Percentiles rank a stretch among this genome's conserved stretches.
Conservation (phyloP, 176 grass and related monocot species). For the Panicum miliaceum region DNA sequence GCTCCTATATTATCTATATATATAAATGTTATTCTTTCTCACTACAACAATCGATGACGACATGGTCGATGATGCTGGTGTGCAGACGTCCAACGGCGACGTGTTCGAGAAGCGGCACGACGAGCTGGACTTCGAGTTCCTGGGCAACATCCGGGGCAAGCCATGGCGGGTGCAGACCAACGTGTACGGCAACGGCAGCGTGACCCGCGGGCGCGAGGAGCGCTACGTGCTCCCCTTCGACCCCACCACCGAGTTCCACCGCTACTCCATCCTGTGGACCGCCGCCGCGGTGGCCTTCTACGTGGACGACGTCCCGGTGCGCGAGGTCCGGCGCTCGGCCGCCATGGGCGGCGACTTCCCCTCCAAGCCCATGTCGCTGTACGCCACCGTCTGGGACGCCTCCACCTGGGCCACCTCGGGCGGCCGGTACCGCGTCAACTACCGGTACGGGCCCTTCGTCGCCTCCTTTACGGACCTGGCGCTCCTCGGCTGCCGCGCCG, state of each 20-base stretch:
- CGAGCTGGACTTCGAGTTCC: constrained; percentile 92
- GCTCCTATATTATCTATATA: no score
- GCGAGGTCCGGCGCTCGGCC: constrained; percentile 52
- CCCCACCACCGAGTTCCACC: constrained; percentile 87
- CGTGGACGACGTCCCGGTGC: constrained; percentile 73
- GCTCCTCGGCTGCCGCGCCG: constrained; percentile 68
- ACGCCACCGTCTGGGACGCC: constrained; percentile 92
- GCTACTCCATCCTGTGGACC: constrained; percentile 92
- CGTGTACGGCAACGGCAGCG: constrained; percentile 92
- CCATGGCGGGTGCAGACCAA: constrained; percentile 86
- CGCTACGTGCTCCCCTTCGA: constrained; percentile 82
- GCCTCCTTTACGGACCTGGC: constrained; percentile 76
- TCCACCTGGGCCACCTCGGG: constrained; percentile 81
- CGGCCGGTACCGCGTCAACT: constrained; percentile 74
- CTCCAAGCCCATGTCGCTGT: constrained; percentile 85
- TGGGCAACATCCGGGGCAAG: constrained; percentile 82
- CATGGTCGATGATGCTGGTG: no score
- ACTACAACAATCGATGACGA: no score
- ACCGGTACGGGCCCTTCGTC: constrained; percentile 77
- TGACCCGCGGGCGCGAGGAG: constrained; percentile 71
- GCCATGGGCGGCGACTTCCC: constrained; percentile 76
- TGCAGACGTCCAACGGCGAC: constrained; percentile 76
- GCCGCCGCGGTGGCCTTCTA: constrained; percentile 55
- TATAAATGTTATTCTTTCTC: no score
- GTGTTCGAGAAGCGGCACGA: constrained; percentile 82